Base-by-base conservation (phyloP, 306 rosid species). In the Cucurbita maxima region DNA sequence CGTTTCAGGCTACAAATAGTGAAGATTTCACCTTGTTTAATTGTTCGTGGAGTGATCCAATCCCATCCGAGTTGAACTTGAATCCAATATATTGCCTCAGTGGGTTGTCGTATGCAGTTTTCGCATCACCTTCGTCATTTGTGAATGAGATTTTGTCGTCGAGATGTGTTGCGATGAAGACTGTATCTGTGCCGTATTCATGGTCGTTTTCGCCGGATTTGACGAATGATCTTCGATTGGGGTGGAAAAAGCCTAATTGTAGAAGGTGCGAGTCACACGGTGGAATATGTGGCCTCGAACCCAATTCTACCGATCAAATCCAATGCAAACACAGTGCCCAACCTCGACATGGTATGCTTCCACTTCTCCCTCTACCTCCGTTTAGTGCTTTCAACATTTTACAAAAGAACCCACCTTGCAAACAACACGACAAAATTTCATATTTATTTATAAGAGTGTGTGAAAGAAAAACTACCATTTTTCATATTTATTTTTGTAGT, bases 211-310 rank as follows among this genome's bases (percentile, higher is more conserved):
- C 91, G 74, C 75, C 86, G 37, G 88, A 86, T 9, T 81, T 84
- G 37, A 53, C 16, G 57, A 77, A 76, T 0, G 63, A 87, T 11
- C 80, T 91, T 0, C 79, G 87, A 6, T 77, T 91, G 14, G 77
- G 76, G 38, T 91, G 97, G 97, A 79, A 81, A 8, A 51, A 58
- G 37, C 96, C 97, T 14, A 15, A 80, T 38, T 91, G 97, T 76
- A 87, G 86, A 15, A 76, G 53, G 73, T 91, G 97, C 51, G 90
- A 83, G 76, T 51, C 77, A 0, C 80, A 36, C 0, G 93, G 93
- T 19, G 91, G 88, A n/a, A 77, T 78, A 0, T 91, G 97, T 75
- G 97, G 86, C 2, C 79, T 79, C 10, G 56, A 66, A 74, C 25
- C 19, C 22, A 71, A 79, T 48, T 67, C 87, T 19, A 83, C 70